These are phyloP conservation scores for Carex arenaria DNA, from an alignment of 202 grass and related monocot genomes.

Conservation along the genomic window DNA sequence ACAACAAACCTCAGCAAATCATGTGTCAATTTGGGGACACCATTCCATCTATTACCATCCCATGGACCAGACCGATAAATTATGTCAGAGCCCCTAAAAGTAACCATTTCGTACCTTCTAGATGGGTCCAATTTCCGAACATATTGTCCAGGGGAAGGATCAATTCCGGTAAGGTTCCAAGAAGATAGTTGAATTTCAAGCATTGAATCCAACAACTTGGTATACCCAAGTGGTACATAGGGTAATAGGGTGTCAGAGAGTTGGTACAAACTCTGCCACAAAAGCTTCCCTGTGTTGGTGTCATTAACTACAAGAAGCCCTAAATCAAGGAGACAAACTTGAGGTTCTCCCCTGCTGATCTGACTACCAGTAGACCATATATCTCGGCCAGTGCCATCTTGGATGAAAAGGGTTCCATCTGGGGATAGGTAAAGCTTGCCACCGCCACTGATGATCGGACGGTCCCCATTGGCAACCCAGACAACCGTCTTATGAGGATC, in stretches of 20 bases:
- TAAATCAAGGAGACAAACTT: constrained; percentile 4
- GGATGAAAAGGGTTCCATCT: neutral
- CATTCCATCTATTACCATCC: constrained; percentile 17
- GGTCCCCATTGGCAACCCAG: constrained; percentile 19
- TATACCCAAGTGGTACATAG: constrained; percentile 11
- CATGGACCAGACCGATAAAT: constrained; percentile 15
- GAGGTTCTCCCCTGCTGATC: neutral
- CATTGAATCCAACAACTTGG: neutral
- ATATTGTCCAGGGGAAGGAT: constrained; percentile 21
- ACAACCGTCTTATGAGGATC: neutral
- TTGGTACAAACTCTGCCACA: constrained; percentile 22
- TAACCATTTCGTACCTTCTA: neutral
- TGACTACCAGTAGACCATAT: neutral
- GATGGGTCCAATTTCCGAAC: neutral
- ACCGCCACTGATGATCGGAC: neutral
- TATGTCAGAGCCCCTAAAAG: neutral
- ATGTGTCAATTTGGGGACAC: neutral
- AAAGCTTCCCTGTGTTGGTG: neutral
- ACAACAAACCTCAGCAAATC: neutral
- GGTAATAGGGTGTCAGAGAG: constrained; percentile 6
- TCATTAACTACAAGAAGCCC: constrained; percentile 17
- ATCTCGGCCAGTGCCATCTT: neutral
- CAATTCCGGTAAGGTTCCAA: neutral
- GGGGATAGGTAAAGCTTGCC: neutral
- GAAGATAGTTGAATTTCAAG: neutral